Evolutionary conservation across 1,284 basidiomycete species (phyloP).

Genomic region (Puccinia triticina): DNA sequence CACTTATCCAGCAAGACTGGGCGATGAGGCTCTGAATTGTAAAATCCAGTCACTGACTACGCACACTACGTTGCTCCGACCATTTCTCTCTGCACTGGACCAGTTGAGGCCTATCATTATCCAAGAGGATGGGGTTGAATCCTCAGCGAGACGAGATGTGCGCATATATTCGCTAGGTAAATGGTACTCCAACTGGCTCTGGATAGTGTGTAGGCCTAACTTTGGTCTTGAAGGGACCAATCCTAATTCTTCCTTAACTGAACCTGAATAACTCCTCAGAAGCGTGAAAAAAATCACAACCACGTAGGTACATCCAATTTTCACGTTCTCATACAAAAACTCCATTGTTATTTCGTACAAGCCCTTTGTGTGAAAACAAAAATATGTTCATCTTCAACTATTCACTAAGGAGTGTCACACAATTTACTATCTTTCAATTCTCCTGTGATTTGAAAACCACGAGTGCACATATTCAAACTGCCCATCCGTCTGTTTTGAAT

Average conservation of each 20-base stretch:
- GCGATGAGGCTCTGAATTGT: not conserved
- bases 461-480: too few species aligned
- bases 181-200: slow-evolving; percentile 30
- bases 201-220: slow-evolving; percentile 25
- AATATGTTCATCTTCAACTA: too few species aligned
- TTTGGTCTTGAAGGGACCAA: not conserved
- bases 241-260: not conserved
- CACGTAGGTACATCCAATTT: too few species aligned
- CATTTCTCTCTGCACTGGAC: not conserved
- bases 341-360: too few species aligned
- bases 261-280: not conserved
- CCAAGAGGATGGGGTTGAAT: not conserved
- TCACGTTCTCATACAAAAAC: too few species aligned
- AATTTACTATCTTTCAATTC: too few species aligned
- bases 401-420: too few species aligned
- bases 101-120: slow-evolving; percentile 14
- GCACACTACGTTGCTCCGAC: not conserved
- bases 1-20: not conserved
- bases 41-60: not conserved
- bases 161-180: slow-evolving; percentile 17
- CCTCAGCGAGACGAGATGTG: not conserved
- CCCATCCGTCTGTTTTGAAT: too few species aligned
- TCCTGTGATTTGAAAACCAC: too few species aligned
- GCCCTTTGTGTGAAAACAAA: too few species aligned
- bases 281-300: too few species aligned